Base-by-base conservation (phyloP, 306 rosid genomes). In the Sindora glabra region DNA sequence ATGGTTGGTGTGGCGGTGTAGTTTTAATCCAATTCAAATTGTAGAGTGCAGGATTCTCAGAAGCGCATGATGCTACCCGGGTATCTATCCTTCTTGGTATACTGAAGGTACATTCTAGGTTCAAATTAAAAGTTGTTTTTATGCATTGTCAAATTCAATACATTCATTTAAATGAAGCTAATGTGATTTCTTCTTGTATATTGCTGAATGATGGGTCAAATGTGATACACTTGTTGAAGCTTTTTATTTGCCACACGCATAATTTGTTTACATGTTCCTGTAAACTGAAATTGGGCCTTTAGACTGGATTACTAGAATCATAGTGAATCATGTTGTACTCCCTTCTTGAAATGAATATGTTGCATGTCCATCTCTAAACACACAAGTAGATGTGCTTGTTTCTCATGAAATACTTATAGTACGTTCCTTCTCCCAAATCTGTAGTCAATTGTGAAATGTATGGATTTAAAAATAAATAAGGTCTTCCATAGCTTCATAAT, bases 31-130 rank as follows among this genome's bases (percentile, higher is more conserved):
- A 19, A 12, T 38, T 5, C 55, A 19, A 54, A 56, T 21, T 41
- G 23, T 56, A 83, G 89, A 83, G 72, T 73, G 85, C 85, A 52
- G 85, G 89, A 33, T 83, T 83, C 62, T 76, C 85, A 10, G 76
- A 68, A 55, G 89, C 85, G 17, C 67, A 82, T 32, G 89, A 83
- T 40, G 89, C 85, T 42, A 83, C 89, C 2, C 80, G 81, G 13
- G 80, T 76, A 59, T 83, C 89, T 18, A 73, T 83, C 50, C 36
- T 79, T 45, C 80, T 83, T 48, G 89, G 85, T 38, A 16, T 76
- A 38, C 59, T 83, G 47, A 83, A 83, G 89, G 89, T 83, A 67
- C 16, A 55, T 61, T 19, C 12, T 7, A 33, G 24, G 27, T 45
- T 25, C 29, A n/a, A n/a, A n/a, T n/a, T n/a, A n/a, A n/a, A n/a